Conservation (phyloP, 495 filamentous ascomycete species). For the Clohesyomyces aquaticus region DNA sequence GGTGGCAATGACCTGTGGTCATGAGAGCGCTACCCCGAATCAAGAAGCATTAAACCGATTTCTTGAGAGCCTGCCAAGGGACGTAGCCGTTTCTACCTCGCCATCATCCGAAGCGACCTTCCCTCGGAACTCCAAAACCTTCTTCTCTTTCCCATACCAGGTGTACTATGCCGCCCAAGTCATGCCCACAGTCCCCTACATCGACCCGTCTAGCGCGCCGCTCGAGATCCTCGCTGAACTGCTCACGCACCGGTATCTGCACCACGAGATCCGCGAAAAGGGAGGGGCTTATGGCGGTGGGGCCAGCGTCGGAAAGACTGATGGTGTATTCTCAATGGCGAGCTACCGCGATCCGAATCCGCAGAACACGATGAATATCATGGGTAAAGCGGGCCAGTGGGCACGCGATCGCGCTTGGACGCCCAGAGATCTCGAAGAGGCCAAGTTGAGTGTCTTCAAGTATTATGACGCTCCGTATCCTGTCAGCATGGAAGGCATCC, state of each 20-base stretch:
- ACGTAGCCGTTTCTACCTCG: slow-evolving; percentile 48
- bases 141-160: slow-evolving; percentile 95
- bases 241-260: slow-evolving; percentile 94
- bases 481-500: slow-evolving; percentile 87
- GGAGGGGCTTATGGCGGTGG: slow-evolving; percentile 95
- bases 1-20: slow-evolving; percentile 83
- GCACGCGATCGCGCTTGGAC: slow-evolving; percentile 85
- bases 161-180: slow-evolving; percentile 89
- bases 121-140: slow-evolving; percentile 63
- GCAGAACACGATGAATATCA: slow-evolving; percentile 80
- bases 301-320: slow-evolving; percentile 76
- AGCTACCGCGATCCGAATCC: slow-evolving; percentile 98
- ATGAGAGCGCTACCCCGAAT: slow-evolving; percentile 69
- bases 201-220: slow-evolving; percentile 69
- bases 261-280: slow-evolving; percentile 97
- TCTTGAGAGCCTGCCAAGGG: slow-evolving; percentile 57
- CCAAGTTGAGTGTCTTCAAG: slow-evolving; percentile 94
- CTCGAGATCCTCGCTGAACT: slow-evolving; percentile 89
- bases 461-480: slow-evolving; percentile 88
- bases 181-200: slow-evolving; percentile 84
- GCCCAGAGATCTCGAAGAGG: slow-evolving; percentile 87
- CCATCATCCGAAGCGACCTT: slow-evolving; percentile 48
- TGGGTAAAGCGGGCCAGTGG: slow-evolving; percentile 80
- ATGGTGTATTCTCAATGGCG: slow-evolving; percentile 90
- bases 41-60: slow-evolving; percentile 73